Conservation (phyloP, 768 basidiomycete genomes). For the Tulasnella sp. region DNA sequence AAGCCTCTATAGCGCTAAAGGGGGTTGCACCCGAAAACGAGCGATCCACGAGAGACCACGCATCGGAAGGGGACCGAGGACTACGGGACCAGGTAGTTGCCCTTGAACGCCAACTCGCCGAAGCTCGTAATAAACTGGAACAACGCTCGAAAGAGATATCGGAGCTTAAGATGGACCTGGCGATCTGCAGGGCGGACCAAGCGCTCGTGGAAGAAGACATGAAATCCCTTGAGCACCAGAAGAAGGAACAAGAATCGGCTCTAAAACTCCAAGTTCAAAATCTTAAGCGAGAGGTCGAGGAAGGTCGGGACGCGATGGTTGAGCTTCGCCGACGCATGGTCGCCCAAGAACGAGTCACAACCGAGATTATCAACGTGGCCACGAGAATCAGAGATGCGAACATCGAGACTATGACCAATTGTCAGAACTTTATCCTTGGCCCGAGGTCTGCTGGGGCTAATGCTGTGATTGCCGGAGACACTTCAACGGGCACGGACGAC, state of each 20-base stretch:
- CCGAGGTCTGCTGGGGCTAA: neutral
- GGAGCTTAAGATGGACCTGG: conserved; percentile 55
- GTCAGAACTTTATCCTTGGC: conserved; percentile 30
- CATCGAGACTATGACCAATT: conserved; percentile 61
- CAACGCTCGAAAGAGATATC: conserved; percentile 58
- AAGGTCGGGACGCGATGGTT: conserved; percentile 70
- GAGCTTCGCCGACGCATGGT: conserved; percentile 49
- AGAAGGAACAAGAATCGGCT: neutral
- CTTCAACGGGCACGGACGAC: neutral
- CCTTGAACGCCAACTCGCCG: conserved; percentile 79
- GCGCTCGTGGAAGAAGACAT: conserved; percentile 68
- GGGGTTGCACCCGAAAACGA: conserved; percentile 76
- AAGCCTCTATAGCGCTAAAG: conserved; percentile 61
- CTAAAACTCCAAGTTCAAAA: neutral
- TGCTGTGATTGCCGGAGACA: neutral
- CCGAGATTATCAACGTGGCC: conserved; percentile 19
- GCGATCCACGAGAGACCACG: conserved; percentile 63
- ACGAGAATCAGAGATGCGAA: conserved; percentile 54
- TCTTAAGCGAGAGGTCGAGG: conserved; percentile 55
- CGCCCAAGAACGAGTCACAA: conserved; percentile 33
- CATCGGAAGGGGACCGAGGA: conserved; percentile 77
- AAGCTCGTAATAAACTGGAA: conserved; percentile 61
- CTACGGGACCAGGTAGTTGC: conserved; percentile 89
- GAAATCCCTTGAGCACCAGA: conserved; percentile 40
- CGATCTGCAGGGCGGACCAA: conserved; percentile 64